Conservation (phyloP, 148 eudicot species). For the Silene uniflora region DNA sequence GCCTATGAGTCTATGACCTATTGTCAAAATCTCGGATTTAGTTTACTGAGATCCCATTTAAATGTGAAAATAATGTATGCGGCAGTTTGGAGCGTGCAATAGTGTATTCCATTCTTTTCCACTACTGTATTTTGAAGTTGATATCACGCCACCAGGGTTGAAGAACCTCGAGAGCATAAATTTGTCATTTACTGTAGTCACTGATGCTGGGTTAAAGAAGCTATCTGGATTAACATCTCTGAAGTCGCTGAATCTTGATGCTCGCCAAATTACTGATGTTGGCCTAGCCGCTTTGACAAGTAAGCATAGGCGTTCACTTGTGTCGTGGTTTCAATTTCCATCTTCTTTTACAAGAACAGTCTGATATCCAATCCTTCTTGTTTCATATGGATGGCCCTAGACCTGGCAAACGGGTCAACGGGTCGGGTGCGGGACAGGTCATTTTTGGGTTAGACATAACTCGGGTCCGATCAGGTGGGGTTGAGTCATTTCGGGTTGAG, state of each 20-base stretch:
- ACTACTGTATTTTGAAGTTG: background rate
- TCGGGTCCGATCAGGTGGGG: no score
- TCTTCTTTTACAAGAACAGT: background rate
- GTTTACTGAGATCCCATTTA: background rate
- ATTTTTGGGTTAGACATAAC: no score
- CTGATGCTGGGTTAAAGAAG: conserved; percentile 71
- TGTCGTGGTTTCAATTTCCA: background rate
- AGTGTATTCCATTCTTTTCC: background rate
- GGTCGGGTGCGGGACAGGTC: no score
- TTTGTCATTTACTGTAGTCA: conserved; percentile 78
- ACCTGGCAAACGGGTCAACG: no score
- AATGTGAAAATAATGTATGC: background rate
- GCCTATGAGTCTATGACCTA: background rate
- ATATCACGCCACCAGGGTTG: conserved; percentile 43
- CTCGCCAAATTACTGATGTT: conserved; percentile 84
- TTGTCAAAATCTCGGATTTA: no score
- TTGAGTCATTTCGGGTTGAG: no score
- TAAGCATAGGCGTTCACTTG: conserved; percentile 30
- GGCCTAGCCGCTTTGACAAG: conserved; percentile 87
- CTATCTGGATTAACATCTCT: conserved; percentile 80
- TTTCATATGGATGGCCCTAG: background rate
- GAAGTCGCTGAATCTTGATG: conserved; percentile 80
- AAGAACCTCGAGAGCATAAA: conserved; percentile 74
- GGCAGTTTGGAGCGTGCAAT: background rate
- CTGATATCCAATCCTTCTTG: background rate